Evolutionary conservation across 2,329 filamentous ascomycete species (phyloP), one percentile per base, ranked within the genome.

Genomic region (Calonectria honghensis): DNA sequence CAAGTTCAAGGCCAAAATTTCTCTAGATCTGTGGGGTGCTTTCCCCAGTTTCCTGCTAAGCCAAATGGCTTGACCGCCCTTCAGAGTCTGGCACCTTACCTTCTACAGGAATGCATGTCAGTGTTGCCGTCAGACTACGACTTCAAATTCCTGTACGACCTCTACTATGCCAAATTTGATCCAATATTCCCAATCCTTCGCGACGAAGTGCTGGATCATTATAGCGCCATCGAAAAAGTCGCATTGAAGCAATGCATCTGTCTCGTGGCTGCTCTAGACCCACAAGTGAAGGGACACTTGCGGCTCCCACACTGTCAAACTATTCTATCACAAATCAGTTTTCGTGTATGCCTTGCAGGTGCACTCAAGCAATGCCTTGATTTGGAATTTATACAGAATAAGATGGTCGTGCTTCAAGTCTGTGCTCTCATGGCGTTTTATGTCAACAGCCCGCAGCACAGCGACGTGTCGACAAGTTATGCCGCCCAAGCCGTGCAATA

Each of bases 21-120:
- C 1, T 31, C 20, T 24, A 27, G 16, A 13, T 1, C 37, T 10
- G 9, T 48, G 2, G 32, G n/a, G 2, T 16, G n/a, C 11, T 18
- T 54, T 24, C 11, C 32, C n/a, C 11, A 39, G n/a, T 18, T n/a
- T 20, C 37, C 52, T 4, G 27, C 48, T 11, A 11, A 59, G 4
- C 66, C 50, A 31, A 59, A 10, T 10, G 50, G 66, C 16, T 52
- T 68, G 2, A 41, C 51, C 0, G 51, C 50, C 6, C 63, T 72
- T 13, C 50, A 39, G n/a, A 64, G 29, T 10, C 50, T 66, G 7
- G 57, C 66, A 16, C 39, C 51, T 1, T 68, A 68, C 10, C 48
- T 66, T 6, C 61, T 29, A 1, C 64, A 51, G 31, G 69, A 72
- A 66, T 72, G 69, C 69, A 72, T 72, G 69, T 72, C 61, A 5